These are phyloP conservation scores for Forsythia viridissima DNA, from an alignment of 257 asterid genomes.

Conservation along the genomic window DNA sequence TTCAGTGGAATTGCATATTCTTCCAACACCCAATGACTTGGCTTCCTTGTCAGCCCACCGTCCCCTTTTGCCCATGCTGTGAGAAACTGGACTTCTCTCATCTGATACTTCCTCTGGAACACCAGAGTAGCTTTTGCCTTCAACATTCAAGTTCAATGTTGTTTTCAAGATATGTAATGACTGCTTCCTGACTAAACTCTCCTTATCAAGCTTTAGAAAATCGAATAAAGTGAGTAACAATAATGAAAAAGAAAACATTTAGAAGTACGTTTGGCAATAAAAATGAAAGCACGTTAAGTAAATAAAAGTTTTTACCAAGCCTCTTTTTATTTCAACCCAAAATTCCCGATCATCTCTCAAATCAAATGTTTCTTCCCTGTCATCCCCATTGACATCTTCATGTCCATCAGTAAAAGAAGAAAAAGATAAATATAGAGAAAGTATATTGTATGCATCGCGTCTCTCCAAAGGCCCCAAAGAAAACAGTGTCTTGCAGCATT, in stretches of 20 bases:
- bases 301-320: conserved; percentile 62
- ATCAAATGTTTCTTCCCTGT: conserved; percentile 45
- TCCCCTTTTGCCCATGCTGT: conserved; percentile 58
- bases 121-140: conserved; percentile 43
- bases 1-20: conserved; percentile 43
- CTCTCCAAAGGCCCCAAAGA: conserved; percentile 74
- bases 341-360: conserved; percentile 56
- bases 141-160: conserved; percentile 52
- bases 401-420: conserved; percentile 45
- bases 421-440: conserved; percentile 69
- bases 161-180: conserved; percentile 67
- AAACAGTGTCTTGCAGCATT: conserved; percentile 67
- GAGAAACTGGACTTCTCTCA: conserved; percentile 39
- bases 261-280: conserved; percentile 10
- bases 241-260: conserved; percentile 19
- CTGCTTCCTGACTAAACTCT: conserved; percentile 76
- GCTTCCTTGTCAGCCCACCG: conserved; percentile 95
- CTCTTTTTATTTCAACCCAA: conserved; percentile 84
- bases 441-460: conserved; percentile 82
- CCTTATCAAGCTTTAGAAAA: conserved; percentile 65
- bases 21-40: conserved; percentile 83
- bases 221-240: conserved; percentile 16
- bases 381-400: conserved; percentile 43
- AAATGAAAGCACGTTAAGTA: neutral
- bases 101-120: conserved; percentile 42